Evolutionary conservation across 2,329 filamentous ascomycete genomes (phyloP), one percentile per base, ranked within the genome.

Genomic region (Fonsecaea pedrosoi): DNA sequence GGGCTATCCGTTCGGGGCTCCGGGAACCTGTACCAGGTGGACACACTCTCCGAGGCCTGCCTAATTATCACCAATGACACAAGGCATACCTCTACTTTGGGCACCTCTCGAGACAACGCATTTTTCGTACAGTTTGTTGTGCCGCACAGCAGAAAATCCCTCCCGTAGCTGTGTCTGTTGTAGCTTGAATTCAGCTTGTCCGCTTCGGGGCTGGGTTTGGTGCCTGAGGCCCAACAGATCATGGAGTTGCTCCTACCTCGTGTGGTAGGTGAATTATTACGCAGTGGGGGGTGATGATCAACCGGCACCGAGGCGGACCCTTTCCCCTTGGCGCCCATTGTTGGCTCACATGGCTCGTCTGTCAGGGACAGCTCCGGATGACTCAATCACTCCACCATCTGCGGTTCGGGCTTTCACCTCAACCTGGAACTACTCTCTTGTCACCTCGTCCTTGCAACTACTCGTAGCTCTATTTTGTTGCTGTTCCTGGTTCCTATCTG

Each of bases 261-360:
- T 32, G 6, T 21, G 32, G 25, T 18, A 7, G 21, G 13, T 15
- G 18, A 32, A 13, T 25, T 21, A 37, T 42, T 15, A 42, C 38
- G 12, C 13, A 6, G 38, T 12, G 13, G 38, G 38, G 38, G 38
- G 13, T 13, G 38, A 42, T 15, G 38, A 42, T 42, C 38, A 42
- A 32, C 30, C 2, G 9, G 45, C 18, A 50, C 45, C 13, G 10
- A 30, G 45, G 45, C 45, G 38, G 38, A 12, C 40, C n/a, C 6
- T 45, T 15, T 30, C 62, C 75, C 57, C 45, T 67, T 61, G 30
- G 59, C 60, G 54, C 32, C 57, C 12, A 56, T 12, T 35, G 53
- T 32, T n/a, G 35, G 18, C 13, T 6, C 40, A 32, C 30, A 32
- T 32, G 30, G 30, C 30, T 32, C 30, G 30, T 32, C 30, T 30